Conservation (phyloP, 176 grass and related monocot species). For the Triticum turgidum region DNA sequence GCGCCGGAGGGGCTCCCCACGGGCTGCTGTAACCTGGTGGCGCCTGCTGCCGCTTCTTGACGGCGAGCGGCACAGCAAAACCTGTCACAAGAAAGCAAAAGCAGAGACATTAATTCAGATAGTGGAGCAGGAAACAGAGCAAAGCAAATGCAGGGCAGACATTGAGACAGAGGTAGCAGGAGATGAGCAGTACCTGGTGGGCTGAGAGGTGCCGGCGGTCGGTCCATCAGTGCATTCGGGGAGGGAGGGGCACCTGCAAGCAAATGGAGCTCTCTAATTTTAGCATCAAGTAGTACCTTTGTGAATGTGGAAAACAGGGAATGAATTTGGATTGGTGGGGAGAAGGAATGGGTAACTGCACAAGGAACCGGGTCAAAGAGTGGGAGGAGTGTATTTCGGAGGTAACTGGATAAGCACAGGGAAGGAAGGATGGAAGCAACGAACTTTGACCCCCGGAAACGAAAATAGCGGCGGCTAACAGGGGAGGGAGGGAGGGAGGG, state of each 20-base stretch:
- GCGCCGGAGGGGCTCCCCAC: slow-evolving; percentile 32
- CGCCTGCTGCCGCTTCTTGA: slow-evolving; percentile 31
- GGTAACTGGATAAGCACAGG: not conserved
- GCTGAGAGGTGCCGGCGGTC: slow-evolving; percentile 17
- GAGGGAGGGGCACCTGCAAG: slow-evolving; percentile 8
- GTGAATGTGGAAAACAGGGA: no score
- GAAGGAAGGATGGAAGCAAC: not conserved
- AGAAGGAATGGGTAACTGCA: not conserved
- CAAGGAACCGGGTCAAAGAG: not conserved
- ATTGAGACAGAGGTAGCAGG: not conserved
- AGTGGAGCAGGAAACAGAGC: no score
- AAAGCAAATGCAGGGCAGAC: not conserved
- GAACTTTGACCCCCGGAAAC: not conserved
- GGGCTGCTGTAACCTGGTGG: slow-evolving; percentile 8
- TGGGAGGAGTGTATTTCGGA: not conserved
- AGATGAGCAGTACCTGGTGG: slow-evolving; percentile 17
- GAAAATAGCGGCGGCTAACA: not conserved
- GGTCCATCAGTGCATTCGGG: slow-evolving; percentile 42
- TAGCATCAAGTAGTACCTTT: not conserved
- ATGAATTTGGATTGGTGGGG: no score
- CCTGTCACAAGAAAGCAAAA: not conserved
- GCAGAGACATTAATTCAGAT: not conserved
- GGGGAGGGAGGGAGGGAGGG: not conserved
- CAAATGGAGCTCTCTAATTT: not conserved
- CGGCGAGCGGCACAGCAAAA: slow-evolving; percentile 26